Evolutionary conservation across 164 flowering plant species (phyloP), one percentile per base, ranked within the genome.

Genomic region (Warburgia ugandensis): DNA sequence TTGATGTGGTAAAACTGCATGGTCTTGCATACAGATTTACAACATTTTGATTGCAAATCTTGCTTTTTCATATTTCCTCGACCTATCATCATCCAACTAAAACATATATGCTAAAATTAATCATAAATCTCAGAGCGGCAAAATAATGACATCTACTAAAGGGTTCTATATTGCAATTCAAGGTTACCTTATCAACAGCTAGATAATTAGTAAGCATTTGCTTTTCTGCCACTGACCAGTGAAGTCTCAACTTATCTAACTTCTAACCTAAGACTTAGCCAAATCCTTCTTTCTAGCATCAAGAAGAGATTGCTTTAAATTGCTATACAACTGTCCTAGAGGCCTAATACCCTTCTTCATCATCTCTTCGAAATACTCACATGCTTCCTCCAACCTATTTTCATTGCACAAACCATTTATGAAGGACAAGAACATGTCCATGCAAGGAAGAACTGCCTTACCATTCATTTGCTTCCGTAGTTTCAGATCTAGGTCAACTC

Each of bases 311-410:
- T 77, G 68, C 53, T 80, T 90, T 45, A 90, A 67, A 45, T 68
- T 67, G 52, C 81, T 69, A 60, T 73, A 86, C 85, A 83, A 42
- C 7, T 39, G 72, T 0, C 70, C 75, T 1, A 89, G 91, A 42
- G 94, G 96, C 50, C 89, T 66, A 40, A 91, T 81, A 0, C 97
- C 97, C 67, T 70, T 54, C 33, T 79, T 83, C 59, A 91, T 44
- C 97, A 91, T 91, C 62, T 91, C 86, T 32, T 70, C 63, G 38
- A 86, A 79, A 61, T 73, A 84, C 28, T 65, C 71, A 60, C 85
- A 74, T 20, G 96, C 96, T 20, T 80, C 87, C 19, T 79, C 92
- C 22, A 91, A 49, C 64, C 64, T 77, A 49, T 69, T 72, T 35
- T 73, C 82, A 48, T 59, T 68, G 54, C 92, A 86, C 37, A 86